Percentiles rank a stretch among this genome's conserved stretches.
phyloP scores from a whole-genome alignment of 768 basidiomycete genomes.

The Mycena albidolilacea region DNA sequence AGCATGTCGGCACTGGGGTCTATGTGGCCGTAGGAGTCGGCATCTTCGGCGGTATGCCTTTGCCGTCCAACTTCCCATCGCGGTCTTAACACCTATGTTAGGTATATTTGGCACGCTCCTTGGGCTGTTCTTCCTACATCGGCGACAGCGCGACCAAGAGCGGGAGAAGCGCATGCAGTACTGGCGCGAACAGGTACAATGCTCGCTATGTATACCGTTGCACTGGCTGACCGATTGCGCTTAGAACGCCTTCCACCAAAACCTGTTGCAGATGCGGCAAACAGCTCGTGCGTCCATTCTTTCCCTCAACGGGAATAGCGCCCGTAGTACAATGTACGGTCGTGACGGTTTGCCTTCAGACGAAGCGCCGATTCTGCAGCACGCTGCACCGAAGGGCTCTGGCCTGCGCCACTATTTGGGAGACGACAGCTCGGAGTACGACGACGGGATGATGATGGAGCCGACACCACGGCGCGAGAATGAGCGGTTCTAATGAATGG shows the following conservation, averaged over 20 bases:
- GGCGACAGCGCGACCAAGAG: constrained; percentile 80
- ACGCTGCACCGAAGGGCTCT: constrained; percentile 65
- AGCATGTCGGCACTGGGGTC: constrained; percentile 76
- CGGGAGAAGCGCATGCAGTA: constrained; percentile 90
- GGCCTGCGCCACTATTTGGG: constrained; percentile 69
- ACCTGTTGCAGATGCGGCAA: constrained; percentile 84
- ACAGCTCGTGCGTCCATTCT: constrained; percentile 78
- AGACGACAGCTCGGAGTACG: constrained; percentile 65
- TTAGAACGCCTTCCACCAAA: constrained; percentile 85
- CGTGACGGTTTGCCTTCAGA: constrained; percentile 64
- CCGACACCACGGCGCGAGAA: constrained; percentile 44
- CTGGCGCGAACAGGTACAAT: constrained; percentile 86
- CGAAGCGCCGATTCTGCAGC: constrained; percentile 70
- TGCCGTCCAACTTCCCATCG: neutral
- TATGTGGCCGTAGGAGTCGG: constrained; percentile 80
- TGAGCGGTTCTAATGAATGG: constrained; percentile 33
- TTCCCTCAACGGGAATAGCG: constrained; percentile 64
- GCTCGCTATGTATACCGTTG: neutral
- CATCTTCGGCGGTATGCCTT: constrained; percentile 76
- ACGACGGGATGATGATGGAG: constrained; percentile 65
- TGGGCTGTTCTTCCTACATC: constrained; percentile 78
- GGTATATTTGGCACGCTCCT: constrained; percentile 83
- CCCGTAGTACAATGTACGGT: constrained; percentile 65
- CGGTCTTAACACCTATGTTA: constrained; percentile 44
- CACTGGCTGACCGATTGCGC: constrained; percentile 18